Conservation (phyloP, 1,139 yeast species). For the Wickerhamomyces sp. region DNA sequence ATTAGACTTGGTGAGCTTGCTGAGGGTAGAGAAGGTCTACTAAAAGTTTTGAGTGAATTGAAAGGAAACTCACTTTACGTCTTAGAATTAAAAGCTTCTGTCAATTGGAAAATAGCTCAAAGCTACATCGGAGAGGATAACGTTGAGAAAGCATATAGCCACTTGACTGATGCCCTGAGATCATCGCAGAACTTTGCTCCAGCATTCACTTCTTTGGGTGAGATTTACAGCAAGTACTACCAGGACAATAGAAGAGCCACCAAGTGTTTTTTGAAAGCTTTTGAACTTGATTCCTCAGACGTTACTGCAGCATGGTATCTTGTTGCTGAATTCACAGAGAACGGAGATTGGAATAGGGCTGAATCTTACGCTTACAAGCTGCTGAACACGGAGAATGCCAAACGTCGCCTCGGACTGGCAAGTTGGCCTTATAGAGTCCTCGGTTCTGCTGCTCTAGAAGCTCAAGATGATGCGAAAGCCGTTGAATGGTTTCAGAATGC, state of each 20-base stretch:
- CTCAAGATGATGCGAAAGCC: slow-evolving; percentile 71
- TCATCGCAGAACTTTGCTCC: slow-evolving; percentile 63
- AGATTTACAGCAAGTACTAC: slow-evolving; percentile 52
- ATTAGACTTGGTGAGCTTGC: slow-evolving; percentile 47
- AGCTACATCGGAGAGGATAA: slow-evolving; percentile 37
- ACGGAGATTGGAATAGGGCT: slow-evolving; percentile 81
- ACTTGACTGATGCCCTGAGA: slow-evolving; percentile 59
- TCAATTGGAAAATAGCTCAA: slow-evolving; percentile 70
- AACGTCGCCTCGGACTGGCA: slow-evolving; percentile 41
- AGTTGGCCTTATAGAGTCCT: slow-evolving; percentile 86
- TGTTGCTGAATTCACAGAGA: slow-evolving; percentile 60
- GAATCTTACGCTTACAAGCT: slow-evolving; percentile 64
- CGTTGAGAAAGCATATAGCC: slow-evolving; percentile 40
- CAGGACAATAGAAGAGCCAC: slow-evolving; percentile 66
- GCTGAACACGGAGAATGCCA: slow-evolving; percentile 57
- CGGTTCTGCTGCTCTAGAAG: slow-evolving; percentile 73
- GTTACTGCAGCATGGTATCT: slow-evolving; percentile 68
- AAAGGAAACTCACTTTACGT: slow-evolving; percentile 49
- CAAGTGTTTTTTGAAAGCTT: slow-evolving; percentile 85
- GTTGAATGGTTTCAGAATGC: slow-evolving; percentile 88
- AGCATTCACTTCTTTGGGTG: slow-evolving; percentile 76
- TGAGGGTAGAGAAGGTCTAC: slow-evolving; percentile 50
- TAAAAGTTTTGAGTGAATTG: slow-evolving; percentile 36
- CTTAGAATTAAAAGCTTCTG: slow-evolving; percentile 51
- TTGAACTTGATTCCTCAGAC: slow-evolving; percentile 79